Evolutionary conservation across 2,329 filamentous ascomycete species (phyloP).

Genomic region (Venturia pyrina): DNA sequence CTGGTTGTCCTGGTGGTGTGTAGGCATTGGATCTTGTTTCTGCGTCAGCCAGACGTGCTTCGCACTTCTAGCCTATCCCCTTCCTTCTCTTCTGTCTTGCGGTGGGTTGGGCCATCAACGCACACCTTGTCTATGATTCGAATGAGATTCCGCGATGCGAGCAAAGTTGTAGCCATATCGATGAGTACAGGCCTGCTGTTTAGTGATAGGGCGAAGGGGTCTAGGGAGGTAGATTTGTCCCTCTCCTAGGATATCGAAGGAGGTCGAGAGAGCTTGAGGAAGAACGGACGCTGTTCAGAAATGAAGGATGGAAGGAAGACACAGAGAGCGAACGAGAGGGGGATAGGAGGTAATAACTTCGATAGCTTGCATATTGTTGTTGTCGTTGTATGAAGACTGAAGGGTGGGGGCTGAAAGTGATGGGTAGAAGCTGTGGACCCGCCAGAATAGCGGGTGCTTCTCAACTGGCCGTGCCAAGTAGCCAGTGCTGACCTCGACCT

Average conservation of each 20-base stretch:
- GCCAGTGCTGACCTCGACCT: too few relatives aligned
- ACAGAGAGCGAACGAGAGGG: too few relatives aligned
- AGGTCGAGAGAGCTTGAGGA: background rate
- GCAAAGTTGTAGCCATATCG: background rate
- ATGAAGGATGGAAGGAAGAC: background rate
- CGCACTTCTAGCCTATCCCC: background rate
- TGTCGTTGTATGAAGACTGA: background rate
- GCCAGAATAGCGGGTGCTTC: too few relatives aligned
- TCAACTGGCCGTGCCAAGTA: too few relatives aligned
- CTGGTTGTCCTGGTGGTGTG: too few relatives aligned
- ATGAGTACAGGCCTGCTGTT: background rate
- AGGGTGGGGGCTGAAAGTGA: too few relatives aligned
- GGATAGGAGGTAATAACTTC: too few relatives aligned
- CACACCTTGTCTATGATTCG: background rate
- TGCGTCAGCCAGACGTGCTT: background rate
- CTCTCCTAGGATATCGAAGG: background rate
- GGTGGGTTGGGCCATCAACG: background rate
- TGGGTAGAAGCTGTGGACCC: too few relatives aligned
- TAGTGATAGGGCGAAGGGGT: background rate
- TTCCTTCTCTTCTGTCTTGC: background rate
- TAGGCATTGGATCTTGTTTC: too few relatives aligned
- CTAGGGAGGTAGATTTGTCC: background rate
- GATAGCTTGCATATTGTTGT: too few relatives aligned
- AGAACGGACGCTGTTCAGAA: background rate
- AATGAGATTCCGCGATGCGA: background rate